Conservation (phyloP, 176 grass and related monocot species). For the Guadua angustifolia region DNA sequence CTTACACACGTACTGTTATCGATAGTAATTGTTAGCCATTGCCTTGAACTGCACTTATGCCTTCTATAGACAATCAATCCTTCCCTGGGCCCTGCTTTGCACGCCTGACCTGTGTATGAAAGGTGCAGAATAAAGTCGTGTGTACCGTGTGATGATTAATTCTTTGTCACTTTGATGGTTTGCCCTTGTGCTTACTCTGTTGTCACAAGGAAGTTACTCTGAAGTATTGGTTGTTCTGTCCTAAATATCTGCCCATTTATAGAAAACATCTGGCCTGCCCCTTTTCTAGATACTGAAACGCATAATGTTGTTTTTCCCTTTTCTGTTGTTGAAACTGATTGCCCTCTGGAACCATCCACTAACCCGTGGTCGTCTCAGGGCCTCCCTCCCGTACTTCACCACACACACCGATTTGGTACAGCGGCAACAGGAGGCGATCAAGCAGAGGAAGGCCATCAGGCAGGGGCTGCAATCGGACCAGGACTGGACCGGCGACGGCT, state of each 20-base stretch:
- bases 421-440: conserved; percentile 79
- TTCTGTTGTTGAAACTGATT: background rate
- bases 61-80: background rate
- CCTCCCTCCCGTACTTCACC: conserved; percentile 85
- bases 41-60: conserved; percentile 13
- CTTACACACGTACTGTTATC: background rate
- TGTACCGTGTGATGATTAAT: conserved; percentile 28
- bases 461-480: conserved; percentile 86
- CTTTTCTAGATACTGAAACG: background rate
- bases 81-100: conserved; percentile 21
- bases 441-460: conserved; percentile 77
- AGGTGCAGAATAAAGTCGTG: conserved; percentile 7
- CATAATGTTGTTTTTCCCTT: background rate
- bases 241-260: background rate
- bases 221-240: conserved; percentile 20
- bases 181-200: conserved; percentile 35
- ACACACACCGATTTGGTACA: conserved; percentile 89
- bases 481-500: conserved; percentile 99
- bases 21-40: conserved; percentile 2
- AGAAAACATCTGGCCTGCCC: background rate
- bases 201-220: conserved; percentile 21
- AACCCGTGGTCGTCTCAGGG: conserved; percentile 41
- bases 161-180: conserved; percentile 31
- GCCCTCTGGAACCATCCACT: background rate
- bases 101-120: conserved; percentile 41